Evolutionary conservation across 192 early-diverging fungal species (phyloP).

Genomic region (Backusella psychrophila): DNA sequence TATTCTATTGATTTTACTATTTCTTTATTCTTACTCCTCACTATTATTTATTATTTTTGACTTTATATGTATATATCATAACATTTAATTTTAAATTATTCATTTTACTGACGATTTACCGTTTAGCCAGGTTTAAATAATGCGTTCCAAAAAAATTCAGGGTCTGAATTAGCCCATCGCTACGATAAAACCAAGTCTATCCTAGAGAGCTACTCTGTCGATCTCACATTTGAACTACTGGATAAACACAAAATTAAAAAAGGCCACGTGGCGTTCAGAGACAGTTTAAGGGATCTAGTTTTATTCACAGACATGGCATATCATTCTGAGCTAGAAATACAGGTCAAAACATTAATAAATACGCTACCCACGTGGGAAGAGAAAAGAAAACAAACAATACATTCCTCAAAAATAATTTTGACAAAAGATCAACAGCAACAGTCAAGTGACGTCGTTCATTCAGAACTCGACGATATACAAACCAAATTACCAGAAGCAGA

Average conservation of each 20-base stretch:
- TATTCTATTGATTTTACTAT: background rate
- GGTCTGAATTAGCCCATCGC: slow-evolving; percentile 60
- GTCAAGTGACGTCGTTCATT: slow-evolving; percentile 7
- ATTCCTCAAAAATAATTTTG: background rate
- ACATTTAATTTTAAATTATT: background rate
- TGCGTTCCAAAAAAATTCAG: slow-evolving; percentile 80
- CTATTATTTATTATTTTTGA: background rate
- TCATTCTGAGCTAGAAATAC: slow-evolving; percentile 1
- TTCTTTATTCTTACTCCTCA: background rate
- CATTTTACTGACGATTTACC: background rate
- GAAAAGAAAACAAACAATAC: background rate
- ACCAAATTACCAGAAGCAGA: background rate
- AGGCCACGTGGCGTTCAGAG: slow-evolving; percentile 16
- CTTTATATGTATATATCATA: background rate
- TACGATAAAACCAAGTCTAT: slow-evolving; percentile 70
- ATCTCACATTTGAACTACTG: slow-evolving; percentile 63
- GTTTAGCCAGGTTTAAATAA: slow-evolving; percentile 86
- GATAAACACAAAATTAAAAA: slow-evolving; percentile 60
- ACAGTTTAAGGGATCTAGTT: slow-evolving; percentile 8
- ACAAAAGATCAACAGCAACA: background rate
- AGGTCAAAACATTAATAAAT: slow-evolving; percentile 3
- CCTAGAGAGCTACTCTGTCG: slow-evolving; percentile 78
- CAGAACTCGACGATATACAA: background rate
- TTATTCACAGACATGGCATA: slow-evolving; percentile 14
- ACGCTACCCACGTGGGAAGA: background rate